phyloP scores from a whole-genome alignment of 2,329 filamentous ascomycete species.

The Diatrype stigma region DNA sequence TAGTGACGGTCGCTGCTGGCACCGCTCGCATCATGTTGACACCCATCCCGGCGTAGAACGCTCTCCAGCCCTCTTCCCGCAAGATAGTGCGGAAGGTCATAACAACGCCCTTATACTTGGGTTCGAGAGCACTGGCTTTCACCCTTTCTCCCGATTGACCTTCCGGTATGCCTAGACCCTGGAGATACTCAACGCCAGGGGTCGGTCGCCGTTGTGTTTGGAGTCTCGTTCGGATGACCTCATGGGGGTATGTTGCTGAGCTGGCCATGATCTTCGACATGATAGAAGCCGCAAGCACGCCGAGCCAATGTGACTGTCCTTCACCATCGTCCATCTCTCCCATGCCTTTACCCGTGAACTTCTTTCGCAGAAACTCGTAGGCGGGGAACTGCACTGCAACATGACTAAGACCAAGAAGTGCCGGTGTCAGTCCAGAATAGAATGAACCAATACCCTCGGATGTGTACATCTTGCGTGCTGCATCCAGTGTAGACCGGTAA shows the following conservation, averaged over 20 bases:
- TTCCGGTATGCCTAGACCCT: conserved; percentile 43
- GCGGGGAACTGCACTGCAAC: conserved; percentile 96
- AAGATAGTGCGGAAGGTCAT: conserved; percentile 82
- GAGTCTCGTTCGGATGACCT: conserved; percentile 87
- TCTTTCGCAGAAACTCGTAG: conserved; percentile 88
- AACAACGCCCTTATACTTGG: conserved; percentile 73
- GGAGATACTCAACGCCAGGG: conserved; percentile 48
- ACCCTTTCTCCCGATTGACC: conserved; percentile 33
- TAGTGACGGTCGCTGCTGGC: conserved; percentile 92
- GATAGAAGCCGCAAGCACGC: conserved; percentile 83
- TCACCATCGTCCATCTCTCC: conserved; percentile 59
- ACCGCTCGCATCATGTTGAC: conserved; percentile 97
- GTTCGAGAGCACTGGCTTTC: conserved; percentile 20
- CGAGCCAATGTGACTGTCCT: conserved; percentile 69
- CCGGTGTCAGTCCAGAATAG: conserved; percentile 91
- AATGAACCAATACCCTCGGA: conserved; percentile 86
- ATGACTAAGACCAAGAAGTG: conserved; percentile 85
- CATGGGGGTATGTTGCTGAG: conserved; percentile 93
- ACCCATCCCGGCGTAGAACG: conserved; percentile 95
- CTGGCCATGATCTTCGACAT: conserved; percentile 93
- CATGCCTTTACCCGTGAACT: conserved; percentile 86
- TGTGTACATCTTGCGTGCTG: conserved; percentile 91
- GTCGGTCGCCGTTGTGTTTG: conserved; percentile 84
- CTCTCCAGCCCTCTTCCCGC: conserved; percentile 87
- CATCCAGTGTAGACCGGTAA: conserved; percentile 84